Percentiles rank a stretch among this genome's conserved stretches.
These are phyloP conservation scores for Austroboletus novae-zelandiae DNA, from an alignment of 1,284 basidiomycete genomes.

Conservation along the genomic window DNA sequence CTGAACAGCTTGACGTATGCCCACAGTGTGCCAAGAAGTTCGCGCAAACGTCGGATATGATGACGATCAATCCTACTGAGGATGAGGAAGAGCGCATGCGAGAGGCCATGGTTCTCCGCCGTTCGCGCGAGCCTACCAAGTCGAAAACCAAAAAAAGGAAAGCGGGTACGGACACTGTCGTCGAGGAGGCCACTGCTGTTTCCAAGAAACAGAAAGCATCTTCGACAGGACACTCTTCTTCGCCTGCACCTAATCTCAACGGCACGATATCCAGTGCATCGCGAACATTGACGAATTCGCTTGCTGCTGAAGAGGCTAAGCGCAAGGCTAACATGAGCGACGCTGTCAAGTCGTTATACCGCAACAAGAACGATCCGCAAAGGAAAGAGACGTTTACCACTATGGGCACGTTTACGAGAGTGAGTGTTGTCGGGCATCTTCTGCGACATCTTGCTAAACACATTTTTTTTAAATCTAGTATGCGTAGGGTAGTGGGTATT, in stretches of 20 bases:
- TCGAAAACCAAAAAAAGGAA: constrained; percentile 71
- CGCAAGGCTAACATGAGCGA: constrained; percentile 74
- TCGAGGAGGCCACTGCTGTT: constrained; percentile 30
- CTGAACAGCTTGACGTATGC: constrained; percentile 53
- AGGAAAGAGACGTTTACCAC: constrained; percentile 82
- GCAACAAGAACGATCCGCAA: constrained; percentile 45
- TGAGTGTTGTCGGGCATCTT: constrained; percentile 37
- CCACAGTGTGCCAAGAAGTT: constrained; percentile 76
- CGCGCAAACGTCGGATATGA: constrained; percentile 49
- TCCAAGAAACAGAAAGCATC: constrained; percentile 45
- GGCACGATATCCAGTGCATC: constrained; percentile 57
- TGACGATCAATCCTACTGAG: constrained; percentile 59
- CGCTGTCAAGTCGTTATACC: constrained; percentile 71
- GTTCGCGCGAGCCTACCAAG: constrained; percentile 53
- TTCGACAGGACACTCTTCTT: constrained; percentile 20
- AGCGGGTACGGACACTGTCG: constrained; percentile 33
- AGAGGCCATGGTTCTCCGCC: constrained; percentile 50
- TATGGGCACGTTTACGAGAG: constrained; percentile 78
- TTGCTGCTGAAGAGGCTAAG: constrained; percentile 71
- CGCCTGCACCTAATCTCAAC: constrained; percentile 41
- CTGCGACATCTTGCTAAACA: background rate
- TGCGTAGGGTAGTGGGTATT: background rate
- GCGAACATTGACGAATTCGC: constrained; percentile 57
- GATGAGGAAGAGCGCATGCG: constrained; percentile 60
- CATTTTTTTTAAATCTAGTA: background rate